phyloP scores from a whole-genome alignment of 1,139 yeast species.

The Geotrichum bryndzae region DNA sequence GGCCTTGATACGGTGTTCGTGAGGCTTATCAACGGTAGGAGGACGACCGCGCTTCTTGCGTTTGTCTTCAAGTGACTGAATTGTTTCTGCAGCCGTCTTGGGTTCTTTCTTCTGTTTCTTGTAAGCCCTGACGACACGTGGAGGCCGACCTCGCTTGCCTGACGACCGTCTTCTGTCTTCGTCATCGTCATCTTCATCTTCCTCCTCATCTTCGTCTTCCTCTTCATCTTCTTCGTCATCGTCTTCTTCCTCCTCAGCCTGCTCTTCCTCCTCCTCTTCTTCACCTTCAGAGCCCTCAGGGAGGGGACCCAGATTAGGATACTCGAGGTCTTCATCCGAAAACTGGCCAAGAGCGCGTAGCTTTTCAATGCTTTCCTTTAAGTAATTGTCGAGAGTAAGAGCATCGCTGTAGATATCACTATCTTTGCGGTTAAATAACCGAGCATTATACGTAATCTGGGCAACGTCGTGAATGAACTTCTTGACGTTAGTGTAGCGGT shows the following conservation, averaged over 20 bases:
- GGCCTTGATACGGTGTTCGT: conserved; percentile 84
- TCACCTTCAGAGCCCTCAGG: conserved; percentile 38
- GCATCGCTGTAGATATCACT: conserved; percentile 70
- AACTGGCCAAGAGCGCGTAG: conserved; percentile 41
- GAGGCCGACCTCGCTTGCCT: conserved; percentile 25
- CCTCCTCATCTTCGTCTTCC: conserved; percentile 38
- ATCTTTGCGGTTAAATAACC: conserved; percentile 67
- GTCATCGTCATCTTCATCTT: conserved; percentile 35
- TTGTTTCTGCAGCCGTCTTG: conserved; percentile 19
- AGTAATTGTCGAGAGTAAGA: conserved; percentile 55
- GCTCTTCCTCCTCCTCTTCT: conserved; percentile 22
- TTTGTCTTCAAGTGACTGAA: conserved; percentile 39
- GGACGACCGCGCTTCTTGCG: conserved; percentile 88
- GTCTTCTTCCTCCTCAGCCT: conserved; percentile 24
- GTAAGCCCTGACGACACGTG: conserved; percentile 25
- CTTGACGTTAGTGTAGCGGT: conserved; percentile 53
- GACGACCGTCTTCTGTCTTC: conserved; percentile 23
- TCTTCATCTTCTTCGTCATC: conserved; percentile 27
- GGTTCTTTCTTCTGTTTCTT: conserved; percentile 26
- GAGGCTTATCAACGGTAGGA: conserved; percentile 90
- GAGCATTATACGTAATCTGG: conserved; percentile 86
- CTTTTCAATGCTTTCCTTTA: conserved; percentile 51
- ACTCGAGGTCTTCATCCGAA: conserved; percentile 39
- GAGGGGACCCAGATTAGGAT: conserved; percentile 71
- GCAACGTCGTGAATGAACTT: conserved; percentile 72